Percentiles rank a stretch among this genome's conserved stretches.
Evolutionary conservation across 1,284 basidiomycete genomes (phyloP).

Genomic region (Takashimella koratensis): DNA sequence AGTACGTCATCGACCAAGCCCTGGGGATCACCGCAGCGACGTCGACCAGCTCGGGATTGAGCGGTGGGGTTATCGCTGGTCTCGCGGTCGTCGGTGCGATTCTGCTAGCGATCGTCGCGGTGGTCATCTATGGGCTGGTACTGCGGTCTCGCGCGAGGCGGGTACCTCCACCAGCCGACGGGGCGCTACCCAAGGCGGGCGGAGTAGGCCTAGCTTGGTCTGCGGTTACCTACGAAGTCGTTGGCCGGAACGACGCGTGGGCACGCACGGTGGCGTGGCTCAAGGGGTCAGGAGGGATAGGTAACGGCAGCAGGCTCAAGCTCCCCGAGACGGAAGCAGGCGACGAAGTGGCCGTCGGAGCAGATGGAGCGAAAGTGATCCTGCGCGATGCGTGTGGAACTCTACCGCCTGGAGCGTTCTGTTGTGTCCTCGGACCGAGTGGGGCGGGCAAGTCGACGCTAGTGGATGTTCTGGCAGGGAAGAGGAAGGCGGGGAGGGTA

Average conservation of each 20-base stretch:
- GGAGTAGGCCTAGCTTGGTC: slow-evolving; percentile 67
- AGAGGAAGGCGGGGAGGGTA: slow-evolving; percentile 60
- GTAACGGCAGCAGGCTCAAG: slow-evolving; percentile 3
- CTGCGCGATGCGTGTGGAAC: slow-evolving; percentile 67
- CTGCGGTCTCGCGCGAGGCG: slow-evolving; percentile 61
- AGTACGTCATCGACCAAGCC: slow-evolving; percentile 65
- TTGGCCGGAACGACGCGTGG: not conserved
- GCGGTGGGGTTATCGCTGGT: slow-evolving; percentile 79
- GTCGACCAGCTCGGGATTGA: slow-evolving; percentile 47
- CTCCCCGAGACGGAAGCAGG: slow-evolving; percentile 8
- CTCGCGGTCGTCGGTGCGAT: slow-evolving; percentile 73
- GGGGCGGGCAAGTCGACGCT: slow-evolving; percentile 82
- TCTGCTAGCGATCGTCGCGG: slow-evolving; percentile 57
- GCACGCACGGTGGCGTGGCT: slow-evolving; percentile 16
- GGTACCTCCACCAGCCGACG: slow-evolving; percentile 41
- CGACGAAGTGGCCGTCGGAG: slow-evolving; percentile 6
- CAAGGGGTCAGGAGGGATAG: slow-evolving; percentile 20
- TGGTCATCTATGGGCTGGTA: slow-evolving; percentile 61
- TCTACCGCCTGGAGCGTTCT: slow-evolving; percentile 71
- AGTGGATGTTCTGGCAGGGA: slow-evolving; percentile 77
- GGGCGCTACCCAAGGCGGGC: slow-evolving; percentile 30
- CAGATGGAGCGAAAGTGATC: slow-evolving; percentile 61
- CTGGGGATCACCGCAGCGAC: slow-evolving; percentile 22
- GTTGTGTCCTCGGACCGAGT: slow-evolving; percentile 81
- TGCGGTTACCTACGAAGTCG: slow-evolving; percentile 60